Base-by-base conservation (phyloP, 805 yeast genomes). In the Priceomyces castillae region DNA sequence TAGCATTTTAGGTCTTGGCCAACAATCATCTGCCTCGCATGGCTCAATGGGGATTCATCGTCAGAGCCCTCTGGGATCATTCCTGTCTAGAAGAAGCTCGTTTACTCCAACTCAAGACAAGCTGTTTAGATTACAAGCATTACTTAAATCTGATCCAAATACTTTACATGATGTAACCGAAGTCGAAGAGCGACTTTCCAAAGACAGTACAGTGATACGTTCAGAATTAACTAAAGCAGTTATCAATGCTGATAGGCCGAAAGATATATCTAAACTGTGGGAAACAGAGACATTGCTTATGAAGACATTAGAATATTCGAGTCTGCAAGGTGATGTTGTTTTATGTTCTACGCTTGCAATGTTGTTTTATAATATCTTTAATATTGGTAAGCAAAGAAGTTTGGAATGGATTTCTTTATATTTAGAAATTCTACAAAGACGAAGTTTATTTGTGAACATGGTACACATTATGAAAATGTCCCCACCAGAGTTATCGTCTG, bases 301-400 rank as follows among this genome's bases (percentile, higher is more conserved):
- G 37, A 67, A 78, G 49, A 78, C 81, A 0, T 60, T 79, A n/a
- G 73, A 72, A 17, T 82, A 77, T 60, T 76, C 84, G 34, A 57
- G 76, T 4, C 59, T 60, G 7, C 85, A 82, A 50, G 92, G 92
- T 1, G 89, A 86, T 56, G 53, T 82, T 14, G 65, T 82, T 11
- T 67, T 81, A 72, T 71, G 83, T 47, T 74, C 85, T 4, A 73
- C 84, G 0, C 50, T 86, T 28, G 67, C 82, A 0, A 52, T 82
- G 19, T 55, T 86, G 28, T 82, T 85, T 57, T 73, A 69, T 42
- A 67, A 67, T 4, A 31, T 39, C 20, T 28, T 35, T 34, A 33
- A 41, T 33, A 57, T 57, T 19, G 45, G 56, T 2, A 50, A 52
- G 35, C 53, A 52, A 2, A 62, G 64, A 35, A 64, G 78, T 7